Evolutionary conservation across 257 asterid species (phyloP).

Genomic region (Catharanthus roseus): DNA sequence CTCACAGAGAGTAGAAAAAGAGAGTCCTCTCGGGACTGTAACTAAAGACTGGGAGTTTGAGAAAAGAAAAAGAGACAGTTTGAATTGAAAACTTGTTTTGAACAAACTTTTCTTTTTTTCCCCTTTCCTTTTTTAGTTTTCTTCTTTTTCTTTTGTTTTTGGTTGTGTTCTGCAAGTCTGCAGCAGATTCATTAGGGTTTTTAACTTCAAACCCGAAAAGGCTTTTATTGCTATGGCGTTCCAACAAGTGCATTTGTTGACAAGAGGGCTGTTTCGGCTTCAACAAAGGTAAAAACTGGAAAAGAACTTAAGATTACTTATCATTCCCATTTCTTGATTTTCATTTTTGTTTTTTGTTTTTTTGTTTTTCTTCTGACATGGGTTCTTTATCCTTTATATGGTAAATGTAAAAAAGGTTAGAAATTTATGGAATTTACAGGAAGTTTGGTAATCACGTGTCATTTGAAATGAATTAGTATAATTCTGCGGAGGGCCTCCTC

Average conservation of each 20-base stretch:
- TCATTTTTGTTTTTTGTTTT: neutral
- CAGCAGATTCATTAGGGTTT: conserved; percentile 23
- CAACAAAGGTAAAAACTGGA: conserved; percentile 23
- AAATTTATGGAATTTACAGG: neutral
- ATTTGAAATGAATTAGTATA: neutral
- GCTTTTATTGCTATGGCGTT: conserved; percentile 25
- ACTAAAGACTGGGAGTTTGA: conserved; percentile 16
- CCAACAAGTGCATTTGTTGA: conserved; percentile 16
- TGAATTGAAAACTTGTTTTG: conserved; percentile 26
- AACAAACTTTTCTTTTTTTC: conserved; percentile 16
- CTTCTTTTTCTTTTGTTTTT: conserved; percentile 3
- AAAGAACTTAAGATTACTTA: neutral
- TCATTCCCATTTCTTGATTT: conserved; percentile 3
- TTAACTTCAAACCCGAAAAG: conserved; percentile 3
- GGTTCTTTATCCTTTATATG: neutral
- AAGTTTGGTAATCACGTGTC: neutral
- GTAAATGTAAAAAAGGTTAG: neutral
- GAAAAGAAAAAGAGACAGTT: conserved; percentile 19
- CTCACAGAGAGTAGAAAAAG: neutral
- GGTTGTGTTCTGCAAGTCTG: conserved; percentile 9
- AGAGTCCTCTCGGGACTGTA: conserved; percentile 11
- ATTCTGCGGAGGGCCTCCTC: too few relatives aligned
- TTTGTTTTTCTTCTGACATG: neutral
- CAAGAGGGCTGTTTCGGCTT: conserved; percentile 25
- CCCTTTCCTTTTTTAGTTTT: conserved; percentile 10